Base-by-base conservation (phyloP, 139 green algal genomes). In the Coelastrella sp. region DNA sequence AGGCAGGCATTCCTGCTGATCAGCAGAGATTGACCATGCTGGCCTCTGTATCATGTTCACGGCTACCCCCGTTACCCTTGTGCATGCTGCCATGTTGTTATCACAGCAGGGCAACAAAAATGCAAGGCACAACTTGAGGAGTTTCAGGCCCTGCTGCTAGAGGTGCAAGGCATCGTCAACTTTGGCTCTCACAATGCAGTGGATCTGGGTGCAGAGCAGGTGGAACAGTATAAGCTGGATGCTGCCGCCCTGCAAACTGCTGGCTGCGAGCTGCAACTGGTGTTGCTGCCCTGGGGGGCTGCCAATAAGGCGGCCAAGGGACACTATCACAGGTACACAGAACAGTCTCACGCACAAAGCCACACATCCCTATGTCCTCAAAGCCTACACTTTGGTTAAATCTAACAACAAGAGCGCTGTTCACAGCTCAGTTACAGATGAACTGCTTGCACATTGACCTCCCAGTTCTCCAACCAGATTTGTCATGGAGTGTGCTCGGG, bases 211-310 rank as follows among this genome's bases (percentile, higher is more conserved):
- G 20, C 20, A 8, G 56, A 89, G 8, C 35, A 60, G 22, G 56
- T 89, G 72, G 8, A 66, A 74, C 17, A 25, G 25, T 84, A 58
- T 22, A 59, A 75, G 0, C 24, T 85, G 9, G 76, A 84, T 61
- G 15, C 10, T 8, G 57, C 7, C 22, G 86, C 74, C 20, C 60
- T 90, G 10, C 24, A 63, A 8, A 25, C 74, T 7, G 14, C 60
- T 19, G 58, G 58, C 58, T 90, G 86, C 25, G 7, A 27, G n/a
- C 75, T 90, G 27, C 86, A 90, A 61, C 73, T 90, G 15, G 75
- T 90, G 58, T 61, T 90, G 75, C 60, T 90, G 56, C 86, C 86
- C 7, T 68, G 60, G 24, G 86, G 86, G 4, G 20, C 60, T 35
- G 35, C 35, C 35, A 63, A 58, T 5, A 90, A 90, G 59, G 57